Conservation (phyloP, 2,329 filamentous ascomycete species). For the Aureobasidium sp. region DNA sequence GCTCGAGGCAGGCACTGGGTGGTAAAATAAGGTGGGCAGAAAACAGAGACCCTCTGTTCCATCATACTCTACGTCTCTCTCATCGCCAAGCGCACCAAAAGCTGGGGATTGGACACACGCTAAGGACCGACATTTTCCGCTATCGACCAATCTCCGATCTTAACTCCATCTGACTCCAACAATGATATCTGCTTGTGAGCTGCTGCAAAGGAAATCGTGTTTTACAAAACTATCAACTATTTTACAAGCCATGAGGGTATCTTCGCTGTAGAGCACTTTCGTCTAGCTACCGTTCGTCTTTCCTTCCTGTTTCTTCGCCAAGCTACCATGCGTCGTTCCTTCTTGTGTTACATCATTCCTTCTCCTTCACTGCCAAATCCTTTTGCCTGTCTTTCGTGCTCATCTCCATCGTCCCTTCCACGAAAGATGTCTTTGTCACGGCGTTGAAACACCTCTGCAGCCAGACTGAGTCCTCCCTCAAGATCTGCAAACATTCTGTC, state of each 20-base stretch:
- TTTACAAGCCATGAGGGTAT: constrained; percentile 8
- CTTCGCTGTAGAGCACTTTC: not conserved
- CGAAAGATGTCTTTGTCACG: constrained; percentile 6
- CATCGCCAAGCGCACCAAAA: not conserved
- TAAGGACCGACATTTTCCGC: constrained; percentile 8
- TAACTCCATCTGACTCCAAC: not conserved
- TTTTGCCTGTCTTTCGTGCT: not conserved
- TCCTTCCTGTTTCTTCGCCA: not conserved
- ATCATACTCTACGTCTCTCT: constrained; percentile 9
- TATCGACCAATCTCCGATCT: not conserved
- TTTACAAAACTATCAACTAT: not conserved
- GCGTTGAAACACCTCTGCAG: constrained; percentile 4
- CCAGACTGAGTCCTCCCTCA: constrained; percentile 14
- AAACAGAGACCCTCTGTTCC: constrained; percentile 7
- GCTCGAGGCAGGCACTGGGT: not conserved
- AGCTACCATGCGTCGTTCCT: not conserved
- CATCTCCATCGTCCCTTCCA: not conserved
- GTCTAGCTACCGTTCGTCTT: not conserved
- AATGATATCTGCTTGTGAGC: not conserved
- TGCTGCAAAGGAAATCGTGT: not conserved
- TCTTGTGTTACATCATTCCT: not conserved
- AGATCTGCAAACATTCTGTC: constrained; percentile 25
- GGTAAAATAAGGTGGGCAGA: not conserved
- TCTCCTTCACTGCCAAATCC: constrained; percentile 11
- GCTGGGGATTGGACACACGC: not conserved